phyloP scores from a whole-genome alignment of 768 basidiomycete species.

The Bullera alba region DNA sequence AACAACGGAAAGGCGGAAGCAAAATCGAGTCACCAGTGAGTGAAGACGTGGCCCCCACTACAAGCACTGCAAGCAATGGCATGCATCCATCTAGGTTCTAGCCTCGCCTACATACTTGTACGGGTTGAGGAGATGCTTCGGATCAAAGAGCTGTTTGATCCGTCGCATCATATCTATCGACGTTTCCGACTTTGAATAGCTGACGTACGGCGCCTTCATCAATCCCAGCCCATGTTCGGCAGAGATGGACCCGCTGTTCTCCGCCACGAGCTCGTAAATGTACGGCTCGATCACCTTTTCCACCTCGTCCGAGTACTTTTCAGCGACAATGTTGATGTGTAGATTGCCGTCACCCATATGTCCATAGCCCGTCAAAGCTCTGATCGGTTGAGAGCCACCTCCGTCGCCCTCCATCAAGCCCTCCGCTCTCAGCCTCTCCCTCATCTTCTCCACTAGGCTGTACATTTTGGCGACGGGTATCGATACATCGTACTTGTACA shows the following conservation, averaged over 20 bases:
- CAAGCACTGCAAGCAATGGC: too few relatives aligned
- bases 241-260: conserved; percentile 77
- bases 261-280: conserved; percentile 77
- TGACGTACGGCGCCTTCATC: conserved; percentile 84
- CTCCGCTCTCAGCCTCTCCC: conserved; percentile 56
- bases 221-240: conserved; percentile 90
- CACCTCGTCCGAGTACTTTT: conserved; percentile 72
- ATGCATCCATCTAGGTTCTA: too few relatives aligned
- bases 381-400: conserved; percentile 51
- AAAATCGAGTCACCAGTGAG: too few relatives aligned
- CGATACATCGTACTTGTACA: conserved; percentile 95
- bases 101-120: conserved; percentile 35
- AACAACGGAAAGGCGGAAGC: too few relatives aligned
- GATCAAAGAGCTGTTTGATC: conserved; percentile 83
- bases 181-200: conserved; percentile 71
- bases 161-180: conserved; percentile 84
- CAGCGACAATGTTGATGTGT: conserved; percentile 86
- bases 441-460: conserved; percentile 70
- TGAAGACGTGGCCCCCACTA: too few relatives aligned
- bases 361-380: conserved; percentile 83
- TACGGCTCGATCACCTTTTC: conserved; percentile 87
- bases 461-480: conserved; percentile 85
- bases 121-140: conserved; percentile 85
- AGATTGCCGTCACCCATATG: conserved; percentile 96
- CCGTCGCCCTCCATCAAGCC: conserved; percentile 55